phyloP scores from a whole-genome alignment of 2,329 filamentous ascomycete genomes.

The Westerdykella ornata region DNA sequence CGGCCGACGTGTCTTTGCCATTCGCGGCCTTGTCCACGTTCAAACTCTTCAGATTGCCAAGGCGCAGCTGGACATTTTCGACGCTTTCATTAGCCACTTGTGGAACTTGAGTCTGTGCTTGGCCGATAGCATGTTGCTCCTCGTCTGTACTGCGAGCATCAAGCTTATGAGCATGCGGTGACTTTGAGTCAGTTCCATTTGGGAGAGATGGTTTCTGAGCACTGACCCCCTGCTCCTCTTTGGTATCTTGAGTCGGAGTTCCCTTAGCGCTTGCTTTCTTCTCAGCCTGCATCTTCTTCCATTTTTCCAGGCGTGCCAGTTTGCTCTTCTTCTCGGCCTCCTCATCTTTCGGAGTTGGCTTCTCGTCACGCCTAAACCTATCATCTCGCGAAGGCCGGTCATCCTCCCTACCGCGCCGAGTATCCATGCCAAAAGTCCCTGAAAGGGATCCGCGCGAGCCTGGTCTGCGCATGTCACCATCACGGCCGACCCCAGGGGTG shows the following conservation, averaged over 20 bases:
- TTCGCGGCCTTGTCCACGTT: not conserved
- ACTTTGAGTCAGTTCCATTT: too few relatives aligned
- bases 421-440: slow-evolving; percentile 38
- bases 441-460: slow-evolving; percentile 61
- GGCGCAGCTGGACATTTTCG: not conserved
- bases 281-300: slow-evolving; percentile 81
- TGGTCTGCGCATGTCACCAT: slow-evolving; percentile 50
- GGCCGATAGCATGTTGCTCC: too few relatives aligned
- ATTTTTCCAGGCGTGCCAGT: slow-evolving; percentile 66
- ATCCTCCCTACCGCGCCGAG: slow-evolving; percentile 23
- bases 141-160: too few relatives aligned
- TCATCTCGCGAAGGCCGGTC: slow-evolving; percentile 46
- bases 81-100: slow-evolving; percentile 33
- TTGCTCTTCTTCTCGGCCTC: slow-evolving; percentile 15
- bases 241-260: too few relatives aligned
- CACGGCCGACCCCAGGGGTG: slow-evolving; percentile 47
- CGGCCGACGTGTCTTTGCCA: not conserved
- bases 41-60: not conserved
- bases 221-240: too few relatives aligned
- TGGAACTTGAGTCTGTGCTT: too few relatives aligned
- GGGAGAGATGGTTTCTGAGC: too few relatives aligned
- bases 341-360: slow-evolving; percentile 20
- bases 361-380: slow-evolving; percentile 52
- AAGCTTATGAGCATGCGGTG: too few relatives aligned
- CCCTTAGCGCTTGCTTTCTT: slow-evolving; percentile 60